These are phyloP conservation scores for Aspergillus hiratsukae DNA, from an alignment of 2,329 filamentous ascomycete species.

Conservation along the genomic window DNA sequence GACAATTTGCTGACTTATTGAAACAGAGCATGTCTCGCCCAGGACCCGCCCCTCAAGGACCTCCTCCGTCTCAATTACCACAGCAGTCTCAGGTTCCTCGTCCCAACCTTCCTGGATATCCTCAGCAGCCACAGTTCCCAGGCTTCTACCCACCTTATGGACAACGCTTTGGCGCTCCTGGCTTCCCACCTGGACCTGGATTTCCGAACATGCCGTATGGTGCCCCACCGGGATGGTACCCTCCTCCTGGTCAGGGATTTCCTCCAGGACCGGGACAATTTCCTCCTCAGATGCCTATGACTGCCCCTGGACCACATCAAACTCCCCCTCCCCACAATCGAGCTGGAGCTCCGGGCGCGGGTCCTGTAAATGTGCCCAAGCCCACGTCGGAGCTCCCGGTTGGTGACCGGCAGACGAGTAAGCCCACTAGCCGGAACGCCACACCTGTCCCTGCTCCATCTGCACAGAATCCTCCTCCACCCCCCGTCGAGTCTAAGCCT, in stretches of 20 bases:
- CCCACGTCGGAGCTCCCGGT: constrained; percentile 42
- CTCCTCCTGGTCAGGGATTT: constrained; percentile 69
- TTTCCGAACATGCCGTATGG: constrained; percentile 76
- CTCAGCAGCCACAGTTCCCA: constrained; percentile 40
- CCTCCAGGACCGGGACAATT: constrained; percentile 62
- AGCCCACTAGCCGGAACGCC: constrained; percentile 31
- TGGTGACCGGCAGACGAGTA: constrained; percentile 33
- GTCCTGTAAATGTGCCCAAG: constrained; percentile 27
- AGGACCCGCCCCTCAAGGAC: constrained; percentile 34
- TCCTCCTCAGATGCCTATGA: constrained; percentile 56
- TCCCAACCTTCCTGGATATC: constrained; percentile 37
- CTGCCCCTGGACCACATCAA: constrained; percentile 48
- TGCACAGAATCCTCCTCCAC: constrained; percentile 30
- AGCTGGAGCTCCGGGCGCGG: constrained; percentile 25
- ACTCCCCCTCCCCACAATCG: constrained; percentile 35
- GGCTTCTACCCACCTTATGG: constrained; percentile 44
- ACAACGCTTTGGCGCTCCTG: constrained; percentile 46
- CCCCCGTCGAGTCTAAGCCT: constrained; percentile 38
- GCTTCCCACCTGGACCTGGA: constrained; percentile 55
- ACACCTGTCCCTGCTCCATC: constrained; percentile 28
- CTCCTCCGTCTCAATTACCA: constrained; percentile 44
- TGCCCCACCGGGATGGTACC: constrained; percentile 71
- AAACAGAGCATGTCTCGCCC: constrained; percentile 42
- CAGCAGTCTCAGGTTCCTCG: constrained; percentile 41
- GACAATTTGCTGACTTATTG: constrained; percentile 17